Percentiles rank a stretch among this genome's conserved stretches.
phyloP scores from a whole-genome alignment of 2,329 filamentous ascomycete species.

The Xylaria sp. region DNA sequence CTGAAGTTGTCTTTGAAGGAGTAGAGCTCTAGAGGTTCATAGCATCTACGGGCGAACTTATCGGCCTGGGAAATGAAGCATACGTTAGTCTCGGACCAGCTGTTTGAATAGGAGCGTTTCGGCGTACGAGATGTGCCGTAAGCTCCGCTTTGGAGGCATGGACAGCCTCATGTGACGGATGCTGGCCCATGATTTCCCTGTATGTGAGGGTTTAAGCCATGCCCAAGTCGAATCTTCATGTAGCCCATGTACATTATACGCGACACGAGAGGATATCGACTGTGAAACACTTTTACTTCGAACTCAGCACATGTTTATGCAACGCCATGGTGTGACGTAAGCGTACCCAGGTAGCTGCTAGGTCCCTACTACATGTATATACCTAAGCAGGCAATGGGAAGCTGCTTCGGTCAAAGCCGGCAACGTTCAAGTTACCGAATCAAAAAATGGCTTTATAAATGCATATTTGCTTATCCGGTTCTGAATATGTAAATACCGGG shows the following conservation, averaged over 20 bases:
- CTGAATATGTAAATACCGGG: too few species aligned
- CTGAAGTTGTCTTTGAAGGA: constrained; percentile 79
- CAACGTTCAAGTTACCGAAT: too few species aligned
- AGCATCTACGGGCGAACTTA: constrained; percentile 76
- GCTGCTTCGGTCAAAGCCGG: too few species aligned
- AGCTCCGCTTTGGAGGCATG: constrained; percentile 64
- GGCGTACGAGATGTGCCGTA: constrained; percentile 60
- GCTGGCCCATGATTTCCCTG: constrained; percentile 61
- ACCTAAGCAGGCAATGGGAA: too few species aligned
- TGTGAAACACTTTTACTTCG: neutral
- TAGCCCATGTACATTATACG: neutral
- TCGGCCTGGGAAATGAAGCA: constrained; percentile 58
- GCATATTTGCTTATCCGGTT: too few species aligned
- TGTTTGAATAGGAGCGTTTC: constrained; percentile 33
- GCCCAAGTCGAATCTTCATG: constrained; percentile 33
- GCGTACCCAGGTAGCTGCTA: neutral
- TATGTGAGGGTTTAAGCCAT: constrained; percentile 40
- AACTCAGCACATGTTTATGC: neutral
- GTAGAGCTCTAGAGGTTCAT: constrained; percentile 77
- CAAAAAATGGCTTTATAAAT: too few species aligned
- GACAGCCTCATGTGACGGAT: constrained; percentile 58
- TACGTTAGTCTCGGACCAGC: constrained; percentile 11
- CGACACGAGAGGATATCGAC: neutral
- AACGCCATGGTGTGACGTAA: constrained; percentile 29
- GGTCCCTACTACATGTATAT: too few species aligned